phyloP scores from a whole-genome alignment of 768 basidiomycete species.

The Austroboletus eburneus region DNA sequence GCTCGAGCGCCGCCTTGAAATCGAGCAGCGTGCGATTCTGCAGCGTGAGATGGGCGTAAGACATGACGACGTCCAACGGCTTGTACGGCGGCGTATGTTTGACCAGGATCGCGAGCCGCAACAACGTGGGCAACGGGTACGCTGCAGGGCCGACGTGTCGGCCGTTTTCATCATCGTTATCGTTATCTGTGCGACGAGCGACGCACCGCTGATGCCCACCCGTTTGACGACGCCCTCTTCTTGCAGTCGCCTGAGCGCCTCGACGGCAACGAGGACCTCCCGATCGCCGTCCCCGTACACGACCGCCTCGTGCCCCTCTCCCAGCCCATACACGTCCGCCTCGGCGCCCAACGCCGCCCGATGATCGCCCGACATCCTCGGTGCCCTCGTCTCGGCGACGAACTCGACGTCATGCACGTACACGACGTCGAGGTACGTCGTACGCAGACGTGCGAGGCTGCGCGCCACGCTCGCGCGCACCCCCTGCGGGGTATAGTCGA shows the following conservation, averaged over 20 bases:
- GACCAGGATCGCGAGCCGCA: slow-evolving; percentile 76
- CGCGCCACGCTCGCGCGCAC: slow-evolving; percentile 64
- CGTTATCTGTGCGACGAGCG: neutral
- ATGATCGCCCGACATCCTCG: slow-evolving; percentile 54
- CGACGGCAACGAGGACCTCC: slow-evolving; percentile 62
- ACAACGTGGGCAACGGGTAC: slow-evolving; percentile 76
- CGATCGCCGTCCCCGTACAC: slow-evolving; percentile 69
- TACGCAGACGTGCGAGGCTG: slow-evolving; percentile 66
- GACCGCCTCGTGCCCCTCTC: slow-evolving; percentile 49
- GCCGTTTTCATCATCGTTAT: no score
- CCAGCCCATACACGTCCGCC: slow-evolving; percentile 61
- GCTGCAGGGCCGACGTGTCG: no score
- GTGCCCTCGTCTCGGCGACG: slow-evolving; percentile 50
- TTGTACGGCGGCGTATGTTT: slow-evolving; percentile 59
- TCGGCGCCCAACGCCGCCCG: slow-evolving; percentile 49
- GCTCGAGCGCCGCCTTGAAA: slow-evolving; percentile 53
- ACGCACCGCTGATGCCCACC: slow-evolving; percentile 75
- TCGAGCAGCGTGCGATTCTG: slow-evolving; percentile 61
- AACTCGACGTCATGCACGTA: slow-evolving; percentile 87
- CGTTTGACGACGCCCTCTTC: slow-evolving; percentile 66
- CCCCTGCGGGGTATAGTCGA: slow-evolving; percentile 69
- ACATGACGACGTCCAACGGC: slow-evolving; percentile 74
- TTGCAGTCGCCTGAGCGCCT: slow-evolving; percentile 63
- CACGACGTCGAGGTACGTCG: slow-evolving; percentile 73
- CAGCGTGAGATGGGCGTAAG: slow-evolving; percentile 77